Conservation (phyloP, 768 basidiomycete species). For the Mycena galericulata region DNA sequence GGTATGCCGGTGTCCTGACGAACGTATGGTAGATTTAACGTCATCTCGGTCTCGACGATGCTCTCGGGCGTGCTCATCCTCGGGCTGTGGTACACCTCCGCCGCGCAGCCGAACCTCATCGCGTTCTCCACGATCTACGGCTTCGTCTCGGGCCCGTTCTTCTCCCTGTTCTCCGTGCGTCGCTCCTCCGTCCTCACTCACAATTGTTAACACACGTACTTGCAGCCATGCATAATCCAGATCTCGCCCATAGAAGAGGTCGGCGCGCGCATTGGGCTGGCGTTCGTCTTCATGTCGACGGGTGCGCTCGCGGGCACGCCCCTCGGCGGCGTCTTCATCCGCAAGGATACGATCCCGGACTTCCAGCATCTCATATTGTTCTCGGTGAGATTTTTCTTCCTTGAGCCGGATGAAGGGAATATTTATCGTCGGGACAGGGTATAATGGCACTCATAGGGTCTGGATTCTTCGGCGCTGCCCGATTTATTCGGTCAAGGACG, state of each 20-base stretch:
- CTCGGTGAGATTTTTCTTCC: conserved; percentile 29
- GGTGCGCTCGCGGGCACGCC: conserved; percentile 43
- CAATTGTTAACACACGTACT: background rate
- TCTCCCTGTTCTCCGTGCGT: conserved; percentile 38
- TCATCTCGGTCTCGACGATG: conserved; percentile 29
- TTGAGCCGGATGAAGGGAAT: too few species aligned
- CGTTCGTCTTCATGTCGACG: conserved; percentile 39
- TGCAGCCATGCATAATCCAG: conserved; percentile 36
- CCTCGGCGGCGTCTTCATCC: conserved; percentile 39
- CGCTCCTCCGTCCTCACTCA: background rate
- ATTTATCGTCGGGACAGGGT: conserved; percentile 2
- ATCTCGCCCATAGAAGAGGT: conserved; percentile 41
- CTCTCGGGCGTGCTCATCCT: conserved; percentile 39
- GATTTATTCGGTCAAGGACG: conserved; percentile 20
- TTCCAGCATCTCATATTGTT: conserved; percentile 42
- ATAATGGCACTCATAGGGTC: conserved; percentile 28
- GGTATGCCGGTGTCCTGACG: background rate
- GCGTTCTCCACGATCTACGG: conserved; percentile 42
- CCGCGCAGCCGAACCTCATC: conserved; percentile 36
- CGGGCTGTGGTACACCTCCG: conserved; percentile 40
- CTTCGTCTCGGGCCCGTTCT: conserved; percentile 41
- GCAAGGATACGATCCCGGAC: conserved; percentile 25
- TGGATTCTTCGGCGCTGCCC: conserved; percentile 14
- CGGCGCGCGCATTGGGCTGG: conserved; percentile 42
- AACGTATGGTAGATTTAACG: conserved; percentile 34